These are phyloP conservation scores for Candida tetrigidarum DNA, from an alignment of 1,139 yeast species.

Conservation along the genomic window DNA sequence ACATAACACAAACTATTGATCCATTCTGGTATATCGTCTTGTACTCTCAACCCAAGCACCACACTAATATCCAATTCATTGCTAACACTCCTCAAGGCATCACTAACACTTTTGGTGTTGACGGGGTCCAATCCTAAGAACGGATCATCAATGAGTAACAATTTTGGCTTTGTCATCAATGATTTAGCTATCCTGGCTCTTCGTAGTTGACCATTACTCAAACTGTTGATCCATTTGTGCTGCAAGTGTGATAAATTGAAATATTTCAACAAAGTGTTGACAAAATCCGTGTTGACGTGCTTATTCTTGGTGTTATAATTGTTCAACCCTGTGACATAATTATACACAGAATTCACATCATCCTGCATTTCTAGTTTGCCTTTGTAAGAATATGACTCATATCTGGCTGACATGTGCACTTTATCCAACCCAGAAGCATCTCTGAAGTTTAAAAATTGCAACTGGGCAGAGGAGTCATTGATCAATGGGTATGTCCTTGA, in stretches of 20 bases:
- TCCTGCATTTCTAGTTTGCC: constrained; percentile 62
- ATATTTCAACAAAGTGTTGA: constrained; percentile 46
- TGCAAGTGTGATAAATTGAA: constrained; percentile 62
- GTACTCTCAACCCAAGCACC: constrained; percentile 75
- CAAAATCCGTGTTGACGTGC: constrained; percentile 23
- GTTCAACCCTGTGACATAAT: constrained; percentile 55
- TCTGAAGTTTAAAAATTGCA: constrained; percentile 60
- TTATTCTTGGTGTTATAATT: constrained; percentile 47
- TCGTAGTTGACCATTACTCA: constrained; percentile 93
- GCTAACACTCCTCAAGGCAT: constrained; percentile 33
- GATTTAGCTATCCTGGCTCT: constrained; percentile 86
- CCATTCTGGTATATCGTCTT: constrained; percentile 82
- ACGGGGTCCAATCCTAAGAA: constrained; percentile 87
- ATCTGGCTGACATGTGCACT: constrained; percentile 86
- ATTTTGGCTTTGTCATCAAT: constrained; percentile 62
- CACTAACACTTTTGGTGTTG: constrained; percentile 64
- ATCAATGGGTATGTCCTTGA: constrained; percentile 60
- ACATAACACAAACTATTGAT: constrained; percentile 70
- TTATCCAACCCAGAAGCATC: constrained; percentile 59
- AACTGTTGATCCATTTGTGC: constrained; percentile 79
- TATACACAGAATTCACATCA: constrained; percentile 73
- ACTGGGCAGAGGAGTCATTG: constrained; percentile 28
- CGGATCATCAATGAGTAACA: constrained; percentile 86
- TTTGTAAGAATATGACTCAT: constrained; percentile 71
- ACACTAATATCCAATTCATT: constrained; percentile 36